phyloP scores from a whole-genome alignment of 2,329 filamentous ascomycete species.

The Colletotrichum paranaense region DNA sequence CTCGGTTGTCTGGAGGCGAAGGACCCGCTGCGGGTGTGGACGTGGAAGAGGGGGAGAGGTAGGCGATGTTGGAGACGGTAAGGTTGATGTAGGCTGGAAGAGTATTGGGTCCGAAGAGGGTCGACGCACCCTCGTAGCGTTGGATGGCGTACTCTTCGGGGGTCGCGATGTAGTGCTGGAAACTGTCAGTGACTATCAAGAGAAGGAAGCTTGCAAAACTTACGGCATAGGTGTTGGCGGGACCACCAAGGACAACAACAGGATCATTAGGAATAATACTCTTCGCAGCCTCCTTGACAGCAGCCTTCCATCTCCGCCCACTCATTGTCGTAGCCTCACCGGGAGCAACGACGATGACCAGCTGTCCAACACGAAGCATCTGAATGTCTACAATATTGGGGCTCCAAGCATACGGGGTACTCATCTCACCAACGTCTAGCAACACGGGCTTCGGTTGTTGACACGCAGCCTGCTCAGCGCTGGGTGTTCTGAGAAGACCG shows the following conservation, averaged over 20 bases:
- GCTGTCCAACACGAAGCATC: slow-evolving; percentile 82
- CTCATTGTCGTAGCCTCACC: slow-evolving; percentile 95
- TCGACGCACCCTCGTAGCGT: slow-evolving; percentile 95
- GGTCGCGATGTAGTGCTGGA: slow-evolving; percentile 77
- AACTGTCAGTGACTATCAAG: background rate
- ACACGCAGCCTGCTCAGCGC: slow-evolving; percentile 76
- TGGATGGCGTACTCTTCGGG: slow-evolving; percentile 86
- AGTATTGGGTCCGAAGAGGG: slow-evolving; percentile 85
- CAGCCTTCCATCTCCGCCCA: slow-evolving; percentile 85
- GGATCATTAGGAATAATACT: slow-evolving; percentile 64
- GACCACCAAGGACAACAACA: slow-evolving; percentile 86
- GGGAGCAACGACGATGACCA: slow-evolving; percentile 85
- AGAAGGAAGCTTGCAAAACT: background rate
- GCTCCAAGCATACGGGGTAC: slow-evolving; percentile 84
- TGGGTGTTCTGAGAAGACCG: slow-evolving; percentile 76
- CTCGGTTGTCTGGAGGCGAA: slow-evolving; percentile 81
- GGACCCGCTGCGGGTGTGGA: slow-evolving; percentile 64
- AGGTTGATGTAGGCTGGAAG: slow-evolving; percentile 90
- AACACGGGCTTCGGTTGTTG: slow-evolving; percentile 87
- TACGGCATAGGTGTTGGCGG: slow-evolving; percentile 85
- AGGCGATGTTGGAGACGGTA: slow-evolving; percentile 77
- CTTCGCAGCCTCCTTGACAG: slow-evolving; percentile 66
- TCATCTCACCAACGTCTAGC: slow-evolving; percentile 87
- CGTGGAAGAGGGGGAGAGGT: slow-evolving; percentile 65
- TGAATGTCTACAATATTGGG: slow-evolving; percentile 94